phyloP scores from a whole-genome alignment of 768 basidiomycete species.

The Mrakia blollopis region DNA sequence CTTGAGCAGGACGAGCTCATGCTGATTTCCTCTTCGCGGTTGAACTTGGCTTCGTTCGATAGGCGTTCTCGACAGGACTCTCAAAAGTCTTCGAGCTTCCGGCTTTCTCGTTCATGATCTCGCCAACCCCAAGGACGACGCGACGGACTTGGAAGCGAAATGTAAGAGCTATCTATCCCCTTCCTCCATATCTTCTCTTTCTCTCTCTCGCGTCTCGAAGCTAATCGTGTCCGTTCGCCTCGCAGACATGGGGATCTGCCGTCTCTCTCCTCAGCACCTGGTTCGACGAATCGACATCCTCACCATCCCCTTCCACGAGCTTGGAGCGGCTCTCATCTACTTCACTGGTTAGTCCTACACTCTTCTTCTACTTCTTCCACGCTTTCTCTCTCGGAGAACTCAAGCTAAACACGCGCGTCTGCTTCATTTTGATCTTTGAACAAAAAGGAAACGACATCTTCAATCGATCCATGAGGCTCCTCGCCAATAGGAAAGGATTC shows the following conservation, averaged over 20 bases:
- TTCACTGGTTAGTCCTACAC: slow-evolving; percentile 63
- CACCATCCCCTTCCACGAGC: not conserved
- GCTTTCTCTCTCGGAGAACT: no score
- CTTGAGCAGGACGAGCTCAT: not conserved
- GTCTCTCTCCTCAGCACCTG: slow-evolving; percentile 50
- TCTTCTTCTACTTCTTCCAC: not conserved
- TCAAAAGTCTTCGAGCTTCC: slow-evolving; percentile 54
- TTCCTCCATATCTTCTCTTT: not conserved
- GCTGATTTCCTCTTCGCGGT: not conserved
- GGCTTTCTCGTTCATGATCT: slow-evolving; percentile 75
- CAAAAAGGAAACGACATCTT: slow-evolving; percentile 53
- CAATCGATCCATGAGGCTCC: slow-evolving; percentile 79
- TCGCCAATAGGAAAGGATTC: slow-evolving; percentile 73
- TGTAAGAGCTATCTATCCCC: slow-evolving; percentile 46
- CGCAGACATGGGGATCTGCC: slow-evolving; percentile 63
- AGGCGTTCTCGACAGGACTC: slow-evolving; percentile 62
- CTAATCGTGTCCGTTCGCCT: no score
- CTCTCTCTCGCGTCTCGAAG: not conserved
- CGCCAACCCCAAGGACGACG: slow-evolving; percentile 64
- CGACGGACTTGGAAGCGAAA: slow-evolving; percentile 62
- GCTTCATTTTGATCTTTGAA: not conserved
- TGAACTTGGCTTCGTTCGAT: not conserved
- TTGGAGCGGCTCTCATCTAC: slow-evolving; percentile 75
- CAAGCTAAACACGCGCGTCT: no score
- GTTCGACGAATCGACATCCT: slow-evolving; percentile 57